Percentiles rank a stretch among this genome's conserved stretches.
phyloP scores from a whole-genome alignment of 441 rosid species.

The Codiaeum variegatum region DNA sequence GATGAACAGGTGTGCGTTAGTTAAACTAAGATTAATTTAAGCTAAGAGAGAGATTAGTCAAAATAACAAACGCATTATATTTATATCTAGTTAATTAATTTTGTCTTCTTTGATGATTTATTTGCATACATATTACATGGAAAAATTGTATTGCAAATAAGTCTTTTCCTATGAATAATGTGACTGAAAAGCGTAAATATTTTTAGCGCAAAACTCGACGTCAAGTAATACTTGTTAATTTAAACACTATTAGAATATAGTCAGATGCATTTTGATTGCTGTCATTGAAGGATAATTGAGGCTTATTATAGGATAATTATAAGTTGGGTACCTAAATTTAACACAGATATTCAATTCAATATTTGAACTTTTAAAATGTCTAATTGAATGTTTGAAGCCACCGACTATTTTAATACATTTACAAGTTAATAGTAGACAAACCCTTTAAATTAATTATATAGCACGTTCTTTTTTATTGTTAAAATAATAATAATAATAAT shows the following conservation, averaged over 20 bases:
- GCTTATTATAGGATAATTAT: no score
- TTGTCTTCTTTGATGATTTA: neutral
- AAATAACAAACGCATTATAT: neutral
- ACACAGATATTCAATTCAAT: no score
- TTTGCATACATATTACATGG: neutral
- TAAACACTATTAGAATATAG: neutral
- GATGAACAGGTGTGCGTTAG: constrained; percentile 11
- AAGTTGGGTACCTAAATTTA: no score
- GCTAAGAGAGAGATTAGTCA: neutral
- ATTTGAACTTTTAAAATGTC: no score
- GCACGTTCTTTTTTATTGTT: no score
- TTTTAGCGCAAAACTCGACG: neutral
- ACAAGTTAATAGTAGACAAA: no score
- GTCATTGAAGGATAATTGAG: neutral
- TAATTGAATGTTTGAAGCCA: no score
- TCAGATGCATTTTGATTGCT: neutral
- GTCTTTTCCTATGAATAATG: no score
- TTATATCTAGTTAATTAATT: neutral
- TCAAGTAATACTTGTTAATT: neutral
- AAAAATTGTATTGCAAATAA: no score
- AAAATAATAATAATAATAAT: no score
- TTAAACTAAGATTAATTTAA: constrained; percentile 13
- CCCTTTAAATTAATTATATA: no score
- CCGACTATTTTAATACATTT: no score
- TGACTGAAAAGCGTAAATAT: neutral